phyloP scores from a whole-genome alignment of 495 filamentous ascomycete genomes.

The Pyrenula aspistea region DNA sequence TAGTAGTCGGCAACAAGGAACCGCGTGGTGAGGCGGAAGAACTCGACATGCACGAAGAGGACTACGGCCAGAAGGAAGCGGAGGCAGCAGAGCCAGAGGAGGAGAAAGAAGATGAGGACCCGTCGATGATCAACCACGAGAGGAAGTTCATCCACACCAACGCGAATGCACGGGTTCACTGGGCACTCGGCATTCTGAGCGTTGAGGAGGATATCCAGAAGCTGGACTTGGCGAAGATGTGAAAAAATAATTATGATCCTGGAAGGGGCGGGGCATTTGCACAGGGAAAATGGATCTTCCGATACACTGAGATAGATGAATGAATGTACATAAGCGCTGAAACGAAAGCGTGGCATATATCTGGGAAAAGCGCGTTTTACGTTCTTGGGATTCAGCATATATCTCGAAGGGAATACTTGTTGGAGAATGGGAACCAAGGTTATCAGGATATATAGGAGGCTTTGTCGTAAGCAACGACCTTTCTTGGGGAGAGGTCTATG shows the following conservation, averaged over 20 bases:
- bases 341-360: too few relatives aligned
- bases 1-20: not conserved
- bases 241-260: too few relatives aligned
- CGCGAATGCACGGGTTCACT: slow-evolving; percentile 28
- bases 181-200: slow-evolving; percentile 48
- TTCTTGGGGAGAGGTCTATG: too few relatives aligned
- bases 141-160: slow-evolving; percentile 37
- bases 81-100: slow-evolving; percentile 13
- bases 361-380: too few relatives aligned
- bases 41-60: slow-evolving; percentile 11
- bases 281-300: too few relatives aligned
- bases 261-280: slow-evolving; percentile 1
- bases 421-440: too few relatives aligned
- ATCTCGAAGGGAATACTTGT: too few relatives aligned
- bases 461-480: too few relatives aligned
- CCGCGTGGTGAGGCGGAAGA: not conserved
- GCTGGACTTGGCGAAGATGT: slow-evolving; percentile 16
- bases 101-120: slow-evolving; percentile 12
- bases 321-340: too few relatives aligned
- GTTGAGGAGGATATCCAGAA: slow-evolving; percentile 42
- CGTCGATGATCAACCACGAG: slow-evolving; percentile 26
- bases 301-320: too few relatives aligned
- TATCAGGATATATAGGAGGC: too few relatives aligned
- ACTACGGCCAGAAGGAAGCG: slow-evolving; percentile 9
- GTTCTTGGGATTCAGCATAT: too few relatives aligned